These are phyloP conservation scores for Pyricularia grisea DNA, from an alignment of 2,329 filamentous ascomycete species.

Conservation along the genomic window DNA sequence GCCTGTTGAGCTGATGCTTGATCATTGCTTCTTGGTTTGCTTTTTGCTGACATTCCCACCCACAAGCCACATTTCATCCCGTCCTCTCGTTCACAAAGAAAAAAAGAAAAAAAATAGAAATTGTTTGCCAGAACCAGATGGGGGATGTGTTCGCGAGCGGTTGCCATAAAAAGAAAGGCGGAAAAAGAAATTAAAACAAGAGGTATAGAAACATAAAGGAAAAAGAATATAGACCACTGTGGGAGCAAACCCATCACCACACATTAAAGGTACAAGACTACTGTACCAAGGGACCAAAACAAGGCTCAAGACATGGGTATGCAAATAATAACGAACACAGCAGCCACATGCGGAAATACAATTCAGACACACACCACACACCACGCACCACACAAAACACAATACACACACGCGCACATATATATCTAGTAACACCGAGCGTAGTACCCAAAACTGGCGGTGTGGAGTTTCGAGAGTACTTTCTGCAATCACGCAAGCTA, in stretches of 20 bases:
- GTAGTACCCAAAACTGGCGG: background rate
- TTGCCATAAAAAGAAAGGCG: background rate
- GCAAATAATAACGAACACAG: too few relatives aligned
- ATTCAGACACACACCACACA: background rate
- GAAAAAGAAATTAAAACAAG: background rate
- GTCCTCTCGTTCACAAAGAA: background rate
- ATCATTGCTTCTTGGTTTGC: background rate
- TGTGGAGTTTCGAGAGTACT: background rate
- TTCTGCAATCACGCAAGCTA: background rate
- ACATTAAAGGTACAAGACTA: background rate
- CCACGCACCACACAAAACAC: too few relatives aligned
- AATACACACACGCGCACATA: too few relatives aligned
- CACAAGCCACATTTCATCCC: background rate
- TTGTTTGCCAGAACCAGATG: background rate
- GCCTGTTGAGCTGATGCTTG: background rate
- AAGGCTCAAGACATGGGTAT: background rate
- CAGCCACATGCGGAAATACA: too few relatives aligned
- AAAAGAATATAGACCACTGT: background rate
- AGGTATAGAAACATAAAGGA: background rate
- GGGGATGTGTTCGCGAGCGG: background rate
- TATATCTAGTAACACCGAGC: background rate
- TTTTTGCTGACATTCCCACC: background rate
- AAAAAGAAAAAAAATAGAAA: too few relatives aligned
- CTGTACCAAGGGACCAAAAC: background rate
- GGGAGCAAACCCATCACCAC: background rate